These are phyloP conservation scores for Talaromyces funiculosus DNA, from an alignment of 2,329 filamentous ascomycete species.

Conservation along the genomic window DNA sequence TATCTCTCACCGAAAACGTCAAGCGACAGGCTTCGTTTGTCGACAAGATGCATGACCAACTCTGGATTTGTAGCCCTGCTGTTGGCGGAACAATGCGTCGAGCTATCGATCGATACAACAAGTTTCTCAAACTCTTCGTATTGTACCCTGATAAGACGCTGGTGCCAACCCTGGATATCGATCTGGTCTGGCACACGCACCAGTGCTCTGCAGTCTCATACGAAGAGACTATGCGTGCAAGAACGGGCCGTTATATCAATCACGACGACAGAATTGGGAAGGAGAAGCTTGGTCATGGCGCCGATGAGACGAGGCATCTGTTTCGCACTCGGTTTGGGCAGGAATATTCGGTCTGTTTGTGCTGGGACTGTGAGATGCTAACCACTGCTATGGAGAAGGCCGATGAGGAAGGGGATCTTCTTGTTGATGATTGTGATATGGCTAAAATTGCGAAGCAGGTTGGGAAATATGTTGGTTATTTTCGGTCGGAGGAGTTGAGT, in stretches of 20 bases:
- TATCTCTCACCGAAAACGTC: constrained; percentile 27
- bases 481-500: not conserved
- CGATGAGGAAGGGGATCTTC: not conserved
- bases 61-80: constrained; percentile 38
- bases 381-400: not conserved
- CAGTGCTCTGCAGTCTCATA: constrained; percentile 33
- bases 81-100: constrained; percentile 31
- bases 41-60: constrained; percentile 37
- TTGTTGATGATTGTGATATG: not conserved
- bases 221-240: constrained; percentile 9
- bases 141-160: constrained; percentile 24
- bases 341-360: constrained; percentile 31
- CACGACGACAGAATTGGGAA: constrained; percentile 37
- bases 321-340: constrained; percentile 30
- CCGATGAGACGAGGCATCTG: constrained; percentile 25
- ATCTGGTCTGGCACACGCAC: constrained; percentile 44
- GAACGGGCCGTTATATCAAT: constrained; percentile 28
- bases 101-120: constrained; percentile 34
- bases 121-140: constrained; percentile 34
- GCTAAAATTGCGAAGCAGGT: not conserved
- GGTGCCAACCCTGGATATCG: constrained; percentile 41
- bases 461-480: not conserved
- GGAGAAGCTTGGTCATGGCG: constrained; percentile 22
- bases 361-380: constrained; percentile 10
- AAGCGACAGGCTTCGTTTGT: constrained; percentile 36